Base-by-base conservation (phyloP, 148 eudicot species). In the Rhododendron vialii region DNA sequence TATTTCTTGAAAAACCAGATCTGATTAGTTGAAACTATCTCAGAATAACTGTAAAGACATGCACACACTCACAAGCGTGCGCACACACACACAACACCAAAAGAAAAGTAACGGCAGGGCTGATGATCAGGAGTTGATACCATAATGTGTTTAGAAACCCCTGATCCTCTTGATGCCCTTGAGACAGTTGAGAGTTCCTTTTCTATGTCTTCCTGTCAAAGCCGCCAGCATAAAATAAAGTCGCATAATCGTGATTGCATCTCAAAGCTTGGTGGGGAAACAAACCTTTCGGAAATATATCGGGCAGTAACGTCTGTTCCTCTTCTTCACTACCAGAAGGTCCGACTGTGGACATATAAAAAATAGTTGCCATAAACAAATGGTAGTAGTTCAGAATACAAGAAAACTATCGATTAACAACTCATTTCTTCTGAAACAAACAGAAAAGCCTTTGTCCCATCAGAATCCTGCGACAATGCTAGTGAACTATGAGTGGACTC, bases 191-290 rank as follows among this genome's bases (percentile, higher is more conserved):
- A 89, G 51, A 96, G 87, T 89, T 94, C 99, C 90, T 91, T 95
- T 90, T 96, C 99, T 85, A 96, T 88, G 91, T 96, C 99, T 90
- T 96, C 99, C 99, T 96, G 95, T 84, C 83, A 85, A n/a, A 84
- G 67, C 47, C 82, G 80, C 78, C 83, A 83, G 47, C 75, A 80
- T 2, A 82, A 84, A 53, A 43, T 63, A 83, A 59, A 86, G 86
- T 18, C 22, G 73, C 55, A n/a, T 55, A 78, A 15, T 38, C 73
- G 30, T n/a, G 82, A 84, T 79, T 47, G 84, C 69, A 84, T 24
- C 53, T 35, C 26, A 14, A 76, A 12, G 20, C 75, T 30, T 36
- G 24, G 47, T 20, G 35, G 84, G 48, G 20, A 79, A 82, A 87
- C 93, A 73, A 78, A 95, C 98, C 99, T 95, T 96, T 87, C 93